Percentiles rank a stretch among this genome's conserved stretches.
These are phyloP conservation scores for Xylaria sp. DNA, from an alignment of 2,329 filamentous ascomycete genomes.

Conservation along the genomic window DNA sequence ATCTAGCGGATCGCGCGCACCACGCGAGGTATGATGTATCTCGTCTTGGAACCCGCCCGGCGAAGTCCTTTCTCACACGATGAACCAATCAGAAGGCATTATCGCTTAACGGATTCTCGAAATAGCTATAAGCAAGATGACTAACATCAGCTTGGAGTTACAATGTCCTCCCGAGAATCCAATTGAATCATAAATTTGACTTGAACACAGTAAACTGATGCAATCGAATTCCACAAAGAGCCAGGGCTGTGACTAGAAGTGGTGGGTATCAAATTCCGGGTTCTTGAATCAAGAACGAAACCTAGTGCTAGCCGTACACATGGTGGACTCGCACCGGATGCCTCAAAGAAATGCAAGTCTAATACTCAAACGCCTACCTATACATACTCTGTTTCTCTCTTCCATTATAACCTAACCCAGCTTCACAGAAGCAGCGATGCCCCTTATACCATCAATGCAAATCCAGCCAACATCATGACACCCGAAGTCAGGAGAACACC, in stretches of 20 bases:
- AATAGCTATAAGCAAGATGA: background rate
- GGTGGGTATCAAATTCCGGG: constrained; percentile 32
- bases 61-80: background rate
- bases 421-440: background rate
- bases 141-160: background rate
- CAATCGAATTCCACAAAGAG: background rate
- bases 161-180: background rate
- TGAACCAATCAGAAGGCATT: background rate
- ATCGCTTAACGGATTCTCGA: background rate
- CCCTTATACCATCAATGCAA: constrained; percentile 39
- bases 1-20: too few relatives aligned
- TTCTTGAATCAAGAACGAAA: background rate
- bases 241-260: background rate
- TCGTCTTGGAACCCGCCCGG: too few relatives aligned
- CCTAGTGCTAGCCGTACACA: background rate
- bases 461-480: constrained; percentile 41
- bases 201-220: background rate
- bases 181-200: too few relatives aligned
- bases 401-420: background rate
- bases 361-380: constrained; percentile 18
- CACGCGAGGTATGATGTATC: too few relatives aligned
- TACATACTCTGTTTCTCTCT: constrained; percentile 6
- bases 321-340: background rate
- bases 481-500: constrained; percentile 36
- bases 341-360: constrained; percentile 1